Evolutionary conservation across 2,329 filamentous ascomycete species (phyloP), one percentile per base, ranked within the genome.

Genomic region (Mycosphaerelloides madeirae): DNA sequence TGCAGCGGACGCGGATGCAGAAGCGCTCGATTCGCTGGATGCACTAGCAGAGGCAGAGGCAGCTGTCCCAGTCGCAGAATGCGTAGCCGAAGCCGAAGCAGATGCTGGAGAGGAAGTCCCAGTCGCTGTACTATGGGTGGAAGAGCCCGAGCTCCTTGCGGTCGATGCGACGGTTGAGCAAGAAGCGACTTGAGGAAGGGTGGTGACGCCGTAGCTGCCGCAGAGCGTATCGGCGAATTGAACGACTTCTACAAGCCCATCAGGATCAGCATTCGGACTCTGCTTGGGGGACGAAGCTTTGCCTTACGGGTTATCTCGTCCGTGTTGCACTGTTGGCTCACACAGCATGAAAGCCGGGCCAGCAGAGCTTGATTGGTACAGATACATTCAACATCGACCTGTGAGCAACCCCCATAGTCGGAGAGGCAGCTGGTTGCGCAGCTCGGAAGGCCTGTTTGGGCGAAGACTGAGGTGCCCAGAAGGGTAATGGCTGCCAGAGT

Each of bases 161-260:
- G 31, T 16, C 16, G 33, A 35, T 14, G 33, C 16, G n/a, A 54
- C 52, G 18, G 54, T 38, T 12, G 59, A 49, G 42, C 68, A 59
- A 46, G 68, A 71, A 8, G 66, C 61, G 12, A 69, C 50, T 2
- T 63, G 64, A 16, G 69, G 66, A 16, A 72, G 60, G 29, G 62
- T 57, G 41, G 45, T 62, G 31, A 72, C 63, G 39, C 63, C 63
- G 35, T 63, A 54, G 33, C 64, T 59, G 14, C 48, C 54, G 62
- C 70, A 74, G 28, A 73, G 59, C 20, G 62, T 51, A 39, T 61
- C 48, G 39, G 71, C 71, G 51, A 71, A 69, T 11, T 57, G 48
- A 48, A 71, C 68, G 19, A 66, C 68, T 31, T 57, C 70, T 73
- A 50, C 5, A 36, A 38, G 19, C 29, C 32, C 22, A 25, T 39